Evolutionary conservation across 352 stramenopile genomes (phyloP).

Genomic region (Phytophthora kernoviae): DNA sequence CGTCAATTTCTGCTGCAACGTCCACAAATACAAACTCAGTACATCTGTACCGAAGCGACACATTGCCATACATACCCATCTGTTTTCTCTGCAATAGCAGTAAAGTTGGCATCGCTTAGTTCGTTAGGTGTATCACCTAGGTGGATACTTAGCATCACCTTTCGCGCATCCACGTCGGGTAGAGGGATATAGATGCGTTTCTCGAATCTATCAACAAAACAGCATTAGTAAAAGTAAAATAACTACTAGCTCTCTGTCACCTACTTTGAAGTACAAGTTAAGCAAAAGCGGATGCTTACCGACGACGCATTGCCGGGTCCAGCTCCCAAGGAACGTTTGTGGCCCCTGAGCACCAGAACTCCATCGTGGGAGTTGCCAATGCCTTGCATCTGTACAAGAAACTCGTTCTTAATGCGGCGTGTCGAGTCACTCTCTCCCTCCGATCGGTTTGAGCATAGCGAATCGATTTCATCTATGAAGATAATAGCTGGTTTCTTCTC

Average conservation of each 20-base stretch:
- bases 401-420: constrained; percentile 98
- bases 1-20: constrained; percentile 5
- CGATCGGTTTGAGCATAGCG: constrained; percentile 90
- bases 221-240: constrained; percentile 2
- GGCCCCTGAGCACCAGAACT: constrained; percentile 95
- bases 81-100: constrained; percentile 91
- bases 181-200: constrained; percentile 99
- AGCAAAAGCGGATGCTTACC: constrained; percentile 53
- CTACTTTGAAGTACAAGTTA: constrained; percentile 1
- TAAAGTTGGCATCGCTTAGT: constrained; percentile 94
- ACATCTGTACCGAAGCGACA: background rate
- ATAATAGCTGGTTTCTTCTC: constrained; percentile 95
- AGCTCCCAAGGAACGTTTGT: constrained; percentile 99
- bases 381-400: constrained; percentile 98
- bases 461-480: constrained; percentile 99
- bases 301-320: constrained; percentile 95
- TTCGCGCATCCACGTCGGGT: constrained; percentile 90
- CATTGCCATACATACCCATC: constrained; percentile 88
- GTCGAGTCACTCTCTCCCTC: constrained; percentile 96
- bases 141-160: constrained; percentile 98
- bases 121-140: constrained; percentile 96
- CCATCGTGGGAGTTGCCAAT: constrained; percentile 91
- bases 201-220: constrained; percentile 90
- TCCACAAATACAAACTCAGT: background rate
- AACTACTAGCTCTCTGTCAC: background rate